Evolutionary conservation across 179 eudicot genomes (phyloP).

Genomic region (Carnegiea gigantea): DNA sequence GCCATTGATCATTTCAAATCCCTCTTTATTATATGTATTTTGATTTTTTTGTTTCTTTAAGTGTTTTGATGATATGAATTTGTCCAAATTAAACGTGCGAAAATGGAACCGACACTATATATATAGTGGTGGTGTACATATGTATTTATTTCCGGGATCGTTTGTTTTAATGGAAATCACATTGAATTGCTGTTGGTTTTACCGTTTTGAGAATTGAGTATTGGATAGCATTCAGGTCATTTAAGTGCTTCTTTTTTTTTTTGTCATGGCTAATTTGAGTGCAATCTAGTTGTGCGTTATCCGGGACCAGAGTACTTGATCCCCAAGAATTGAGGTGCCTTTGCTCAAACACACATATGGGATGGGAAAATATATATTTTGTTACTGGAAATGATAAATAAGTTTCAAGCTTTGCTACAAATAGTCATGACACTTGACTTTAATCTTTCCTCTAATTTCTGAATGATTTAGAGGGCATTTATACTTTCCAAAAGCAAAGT

Average conservation of each 20-base stretch:
- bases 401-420: neutral
- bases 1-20: neutral
- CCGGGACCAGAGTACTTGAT: neutral
- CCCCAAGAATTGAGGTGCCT: neutral
- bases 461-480: neutral
- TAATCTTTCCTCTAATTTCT: neutral
- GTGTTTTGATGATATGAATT: too few species aligned
- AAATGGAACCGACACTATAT: too few species aligned
- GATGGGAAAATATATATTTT: neutral
- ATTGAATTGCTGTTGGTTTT: too few species aligned
- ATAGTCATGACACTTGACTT: neutral
- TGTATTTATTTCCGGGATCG: too few species aligned
- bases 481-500: slow-evolving; percentile 13
- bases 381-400: neutral
- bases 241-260: too few species aligned
- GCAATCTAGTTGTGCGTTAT: neutral
- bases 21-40: too few species aligned
- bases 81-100: too few species aligned
- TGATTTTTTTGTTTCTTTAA: too few species aligned
- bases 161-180: too few species aligned
- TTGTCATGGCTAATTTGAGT: neutral
- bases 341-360: neutral
- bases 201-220: too few species aligned
- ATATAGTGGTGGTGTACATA: too few species aligned
- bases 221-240: too few species aligned